phyloP scores from a whole-genome alignment of 208 protist genomes.

The Acanthamoeba sp. region DNA sequence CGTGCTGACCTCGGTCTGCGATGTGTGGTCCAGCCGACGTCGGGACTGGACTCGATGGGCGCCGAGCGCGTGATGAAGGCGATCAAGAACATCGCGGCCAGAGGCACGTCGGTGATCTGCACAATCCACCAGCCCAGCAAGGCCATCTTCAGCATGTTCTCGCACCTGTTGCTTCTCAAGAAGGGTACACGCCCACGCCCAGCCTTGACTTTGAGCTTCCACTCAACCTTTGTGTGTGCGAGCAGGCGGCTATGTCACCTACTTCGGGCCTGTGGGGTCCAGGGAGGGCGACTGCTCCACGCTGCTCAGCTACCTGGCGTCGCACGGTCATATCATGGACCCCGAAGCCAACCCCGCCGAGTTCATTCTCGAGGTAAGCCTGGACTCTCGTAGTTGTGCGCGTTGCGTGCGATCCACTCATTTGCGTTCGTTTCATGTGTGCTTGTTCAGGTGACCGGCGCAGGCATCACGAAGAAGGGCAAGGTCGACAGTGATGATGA shows the following conservation, averaged over 20 bases:
- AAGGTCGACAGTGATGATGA: too few species aligned
- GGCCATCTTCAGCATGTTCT: slow-evolving; percentile 70
- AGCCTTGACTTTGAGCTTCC: too few species aligned
- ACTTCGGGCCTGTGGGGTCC: slow-evolving; percentile 18
- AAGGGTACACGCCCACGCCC: slow-evolving; percentile 25
- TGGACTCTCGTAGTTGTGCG: too few species aligned
- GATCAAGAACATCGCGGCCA: slow-evolving; percentile 18
- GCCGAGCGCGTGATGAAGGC: slow-evolving; percentile 70
- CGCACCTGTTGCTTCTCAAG: slow-evolving; percentile 71
- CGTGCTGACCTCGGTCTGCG: too few species aligned
- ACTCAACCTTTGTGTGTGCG: too few species aligned
- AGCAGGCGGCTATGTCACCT: slow-evolving; percentile 14
- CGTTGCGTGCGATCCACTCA: too few species aligned
- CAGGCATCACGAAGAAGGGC: background rate
- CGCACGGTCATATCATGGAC: background rate
- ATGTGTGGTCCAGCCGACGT: slow-evolving; percentile 56
- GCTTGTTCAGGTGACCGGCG: background rate
- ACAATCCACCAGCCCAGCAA: slow-evolving; percentile 69
- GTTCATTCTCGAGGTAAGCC: slow-evolving; percentile 40
- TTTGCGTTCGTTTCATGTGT: too few species aligned
- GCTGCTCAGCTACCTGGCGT: slow-evolving; percentile 31
- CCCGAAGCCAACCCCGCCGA: slow-evolving; percentile 55
- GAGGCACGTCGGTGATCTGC: slow-evolving; percentile 49
- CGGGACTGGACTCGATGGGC: slow-evolving; percentile 74
- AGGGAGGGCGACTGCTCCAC: background rate